Base-by-base conservation (phyloP, 2,329 filamentous ascomycete genomes). In the Alternaria ethzedia region DNA sequence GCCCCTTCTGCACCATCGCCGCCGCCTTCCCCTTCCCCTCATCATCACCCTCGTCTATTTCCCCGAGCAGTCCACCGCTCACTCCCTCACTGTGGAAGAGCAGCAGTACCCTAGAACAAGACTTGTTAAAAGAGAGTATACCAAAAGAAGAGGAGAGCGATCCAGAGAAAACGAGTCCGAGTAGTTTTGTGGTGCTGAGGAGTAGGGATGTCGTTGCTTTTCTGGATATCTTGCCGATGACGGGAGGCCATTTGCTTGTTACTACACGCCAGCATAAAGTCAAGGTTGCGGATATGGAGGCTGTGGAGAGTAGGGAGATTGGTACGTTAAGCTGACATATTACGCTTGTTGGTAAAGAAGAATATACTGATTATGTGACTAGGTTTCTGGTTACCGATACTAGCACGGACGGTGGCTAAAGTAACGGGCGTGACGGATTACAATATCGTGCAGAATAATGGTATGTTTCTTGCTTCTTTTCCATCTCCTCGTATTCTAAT, bases 361-460 rank as follows among this genome's bases (percentile, higher is more conserved):
- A 13, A 6, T 7, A 44, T 26, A 13, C 59, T 45, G 26, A 59
- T 15, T 25, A 11, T 9, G 5, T 10, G 13, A 30, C 41, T 49
- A 81, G 83, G 83, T 6, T 83, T 83, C 68, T 85, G 82, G 83
- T 86, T 97, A 26, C 89, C 92, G 32, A 80, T 95, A 4, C 83
- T 97, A 3, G 92, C 91, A 17, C 83, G 87, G 20, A 91, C 92
- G 0, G 85, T 97, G 41, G 86, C 89, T 30, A 85, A 84, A 55
- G 88, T 89, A 1, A 92, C 90, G 3, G 91, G 90, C 10, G 87
- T 93, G 2, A 85, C 85, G 54, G 94, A 97, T 81, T 98, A 95
- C 91, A 99, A 99, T 80, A 89, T 98, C 28, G 93, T 98, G 59
- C 95, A 98, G 83, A 98, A 98, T 78, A 98, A 97, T 72, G 93